Evolutionary conservation across 1,284 basidiomycete genomes (phyloP).

Genomic region (Meira nashicola): DNA sequence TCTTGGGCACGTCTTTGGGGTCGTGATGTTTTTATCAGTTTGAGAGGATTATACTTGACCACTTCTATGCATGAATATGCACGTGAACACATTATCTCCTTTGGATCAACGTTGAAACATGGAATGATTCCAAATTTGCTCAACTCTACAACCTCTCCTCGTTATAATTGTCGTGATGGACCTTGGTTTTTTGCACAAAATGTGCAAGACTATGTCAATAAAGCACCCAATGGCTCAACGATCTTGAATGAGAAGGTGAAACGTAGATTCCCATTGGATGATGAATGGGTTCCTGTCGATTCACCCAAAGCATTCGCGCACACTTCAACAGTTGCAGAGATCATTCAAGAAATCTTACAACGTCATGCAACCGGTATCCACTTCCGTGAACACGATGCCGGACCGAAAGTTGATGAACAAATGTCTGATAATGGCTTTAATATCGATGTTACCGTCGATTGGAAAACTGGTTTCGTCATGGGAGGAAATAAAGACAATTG

Average conservation of each 20-base stretch:
- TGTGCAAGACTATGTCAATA: slow-evolving; percentile 85
- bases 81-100: slow-evolving; percentile 40
- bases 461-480: slow-evolving; percentile 82
- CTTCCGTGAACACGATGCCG: slow-evolving; percentile 94
- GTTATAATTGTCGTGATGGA: slow-evolving; percentile 82
- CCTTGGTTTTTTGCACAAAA: slow-evolving; percentile 99
- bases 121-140: slow-evolving; percentile 47
- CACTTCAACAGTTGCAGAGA: slow-evolving; percentile 69
- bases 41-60: slow-evolving; percentile 45
- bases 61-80: slow-evolving; percentile 39
- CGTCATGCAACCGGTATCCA: slow-evolving; percentile 86
- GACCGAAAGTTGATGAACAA: slow-evolving; percentile 88
- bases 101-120: slow-evolving; percentile 44
- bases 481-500: slow-evolving; percentile 67
- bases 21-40: slow-evolving; percentile 46
- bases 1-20: slow-evolving; percentile 47
- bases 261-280: slow-evolving; percentile 86
- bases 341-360: slow-evolving; percentile 93
- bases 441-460: slow-evolving; percentile 87
- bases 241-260: slow-evolving; percentile 77
- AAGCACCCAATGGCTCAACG: slow-evolving; percentile 75
- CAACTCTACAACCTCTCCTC: slow-evolving; percentile 37
- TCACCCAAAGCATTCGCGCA: slow-evolving; percentile 64
- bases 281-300: slow-evolving; percentile 88
- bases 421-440: slow-evolving; percentile 91